Evolutionary conservation across 345 rosid species (phyloP), one percentile per base, ranked within the genome.

Genomic region (Gossypium sturtianum): DNA sequence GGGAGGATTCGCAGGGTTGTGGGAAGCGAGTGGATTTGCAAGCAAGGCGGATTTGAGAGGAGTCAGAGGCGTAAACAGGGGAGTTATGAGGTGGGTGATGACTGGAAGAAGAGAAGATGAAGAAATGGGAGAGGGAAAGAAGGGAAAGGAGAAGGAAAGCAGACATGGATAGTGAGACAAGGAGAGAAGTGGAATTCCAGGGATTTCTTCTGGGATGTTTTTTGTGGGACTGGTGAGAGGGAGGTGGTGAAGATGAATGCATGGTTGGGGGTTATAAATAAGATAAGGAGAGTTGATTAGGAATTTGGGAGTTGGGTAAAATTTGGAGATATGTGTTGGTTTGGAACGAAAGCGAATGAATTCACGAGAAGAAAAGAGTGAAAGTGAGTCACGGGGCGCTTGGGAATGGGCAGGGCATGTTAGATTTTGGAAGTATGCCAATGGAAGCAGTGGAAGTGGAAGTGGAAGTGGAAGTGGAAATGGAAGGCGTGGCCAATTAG

Each of bases 11-110:
- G 57, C 97, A 91, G 9, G 51, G 22, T 57, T 86, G 88, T 0
- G 90, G 91, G 81, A 77, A 82, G 43, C 94, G 84, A 3, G 97
- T 89, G 44, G 97, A 88, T 57, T 86, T 82, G 72, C 95, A 92
- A 11, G 93, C 91, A 20, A 76, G 83, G 3, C 45, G 61, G 79
- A 92, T 84, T 70, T 79, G 81, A 22, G 78, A 48, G 59, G 77
- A 7, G 63, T 58, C 48, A 11, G 72, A 16, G 7, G 70, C 2
- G 0, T 82, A 73, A 0, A 75, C 75, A 1, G 68, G 29, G 7
- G 71, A 56, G 12, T 23, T 19, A 13, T 19, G 13, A 47, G 74
- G 78, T 51, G 75, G 59, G 44, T 62, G 77, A 49, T n/a, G 82
- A 51, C 15, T 11, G 47, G 76, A 27, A 44, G 60, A 9, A 54